Percentiles rank a stretch among this genome's conserved stretches.
These are phyloP conservation scores for Geotrichum aggregatum DNA, from an alignment of 1,139 yeast species.

Conservation along the genomic window DNA sequence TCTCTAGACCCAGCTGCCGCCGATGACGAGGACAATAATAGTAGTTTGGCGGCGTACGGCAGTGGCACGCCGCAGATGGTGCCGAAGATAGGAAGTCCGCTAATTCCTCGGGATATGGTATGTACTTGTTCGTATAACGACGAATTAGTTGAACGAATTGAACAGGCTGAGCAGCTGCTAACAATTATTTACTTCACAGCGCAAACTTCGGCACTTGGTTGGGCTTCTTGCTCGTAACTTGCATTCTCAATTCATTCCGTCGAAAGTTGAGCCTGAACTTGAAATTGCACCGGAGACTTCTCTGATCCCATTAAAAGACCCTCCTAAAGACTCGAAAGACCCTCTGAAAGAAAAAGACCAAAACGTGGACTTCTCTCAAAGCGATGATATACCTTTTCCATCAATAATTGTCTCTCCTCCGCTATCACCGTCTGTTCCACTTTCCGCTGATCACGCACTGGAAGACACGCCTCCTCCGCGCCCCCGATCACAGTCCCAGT, in stretches of 20 bases:
- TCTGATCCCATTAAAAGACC: no score
- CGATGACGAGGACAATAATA: conserved; percentile 2
- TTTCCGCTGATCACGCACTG: neutral
- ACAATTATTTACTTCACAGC: neutral
- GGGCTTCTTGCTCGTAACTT: conserved; percentile 17
- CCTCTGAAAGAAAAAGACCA: neutral
- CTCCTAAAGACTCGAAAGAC: no score
- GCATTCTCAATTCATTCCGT: neutral
- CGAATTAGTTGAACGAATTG: no score
- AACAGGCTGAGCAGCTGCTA: no score
- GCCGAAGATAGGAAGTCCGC: conserved; percentile 4
- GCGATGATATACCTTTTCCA: conserved; percentile 1
- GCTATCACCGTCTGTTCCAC: neutral
- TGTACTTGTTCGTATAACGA: neutral
- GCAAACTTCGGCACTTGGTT: conserved; percentile 16
- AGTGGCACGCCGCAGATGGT: neutral
- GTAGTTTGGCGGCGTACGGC: neutral
- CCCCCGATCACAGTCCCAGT: conserved; percentile 8
- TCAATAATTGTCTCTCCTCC: neutral
- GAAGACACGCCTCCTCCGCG: neutral
- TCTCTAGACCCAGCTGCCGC: neutral
- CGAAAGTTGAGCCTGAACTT: neutral
- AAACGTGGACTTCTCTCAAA: neutral
- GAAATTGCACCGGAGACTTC: neutral
- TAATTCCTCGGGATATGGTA: conserved; percentile 6